Conservation (phyloP, 192 early-diverging fungal species). For the Coemansia sp. region DNA sequence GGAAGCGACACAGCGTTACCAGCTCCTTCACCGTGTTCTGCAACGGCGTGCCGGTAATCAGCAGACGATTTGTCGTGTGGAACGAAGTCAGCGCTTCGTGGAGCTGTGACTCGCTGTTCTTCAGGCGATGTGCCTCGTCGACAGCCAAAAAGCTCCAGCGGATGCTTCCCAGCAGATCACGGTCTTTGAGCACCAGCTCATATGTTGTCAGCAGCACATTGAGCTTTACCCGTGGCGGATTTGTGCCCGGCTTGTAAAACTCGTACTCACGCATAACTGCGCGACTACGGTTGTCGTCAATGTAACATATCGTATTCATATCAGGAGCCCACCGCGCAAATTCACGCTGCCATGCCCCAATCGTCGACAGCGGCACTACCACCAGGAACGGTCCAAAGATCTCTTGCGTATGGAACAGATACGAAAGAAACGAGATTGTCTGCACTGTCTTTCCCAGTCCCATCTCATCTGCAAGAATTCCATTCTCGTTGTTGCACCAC, state of each 20-base stretch:
- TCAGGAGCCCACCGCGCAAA: conserved; percentile 93
- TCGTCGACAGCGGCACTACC: conserved; percentile 94
- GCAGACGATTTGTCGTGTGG: conserved; percentile 81
- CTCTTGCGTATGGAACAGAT: conserved; percentile 78
- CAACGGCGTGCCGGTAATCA: conserved; percentile 98
- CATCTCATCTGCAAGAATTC: conserved; percentile 96
- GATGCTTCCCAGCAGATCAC: conserved; percentile 72
- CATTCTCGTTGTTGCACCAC: conserved; percentile 94
- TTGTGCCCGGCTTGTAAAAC: conserved; percentile 68
- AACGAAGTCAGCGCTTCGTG: conserved; percentile 89
- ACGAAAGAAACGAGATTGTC: conserved; percentile 89
- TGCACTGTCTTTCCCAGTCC: conserved; percentile 97
- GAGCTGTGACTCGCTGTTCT: conserved; percentile 92
- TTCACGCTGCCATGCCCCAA: conserved; percentile 93
- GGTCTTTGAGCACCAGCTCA: conserved; percentile 92
- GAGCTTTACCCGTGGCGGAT: conserved; percentile 65
- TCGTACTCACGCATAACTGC: conserved; percentile 91
- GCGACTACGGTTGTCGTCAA: conserved; percentile 78
- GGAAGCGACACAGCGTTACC: conserved; percentile 83
- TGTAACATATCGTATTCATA: conserved; percentile 88
- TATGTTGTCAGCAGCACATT: conserved; percentile 95
- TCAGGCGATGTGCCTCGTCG: conserved; percentile 97
- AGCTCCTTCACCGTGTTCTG: conserved; percentile 97
- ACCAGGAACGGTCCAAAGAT: conserved; percentile 94
- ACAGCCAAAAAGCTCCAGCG: conserved; percentile 93